Evolutionary conservation across 805 yeast genomes (phyloP).

Genomic region (Kuraishia cidri): DNA sequence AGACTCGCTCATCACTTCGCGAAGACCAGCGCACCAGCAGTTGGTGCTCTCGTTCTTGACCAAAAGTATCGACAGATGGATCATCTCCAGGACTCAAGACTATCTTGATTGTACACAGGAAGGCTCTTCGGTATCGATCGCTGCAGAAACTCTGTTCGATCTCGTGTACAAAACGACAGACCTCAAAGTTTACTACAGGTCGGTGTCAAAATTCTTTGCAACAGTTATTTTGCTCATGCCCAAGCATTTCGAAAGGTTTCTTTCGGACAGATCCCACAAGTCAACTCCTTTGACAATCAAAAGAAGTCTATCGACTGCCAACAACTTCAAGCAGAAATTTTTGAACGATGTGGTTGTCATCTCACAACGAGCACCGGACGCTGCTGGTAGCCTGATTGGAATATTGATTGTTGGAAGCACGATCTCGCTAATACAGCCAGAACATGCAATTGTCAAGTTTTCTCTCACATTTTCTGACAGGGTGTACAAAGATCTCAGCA

Average conservation of each 20-base stretch:
- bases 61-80: conserved; percentile 40
- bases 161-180: conserved; percentile 19
- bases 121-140: conserved; percentile 4
- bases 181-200: conserved; percentile 14
- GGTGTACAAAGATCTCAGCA: conserved; percentile 15
- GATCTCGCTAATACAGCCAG: conserved; percentile 12
- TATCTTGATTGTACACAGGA: conserved; percentile 18
- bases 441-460: conserved; percentile 18
- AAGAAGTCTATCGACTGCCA: conserved; percentile 7
- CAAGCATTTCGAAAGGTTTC: conserved; percentile 10
- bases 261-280: background rate
- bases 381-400: conserved; percentile 19
- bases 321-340: conserved; percentile 13
- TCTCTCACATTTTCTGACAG: conserved; percentile 12
- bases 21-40: conserved; percentile 35
- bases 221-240: conserved; percentile 23
- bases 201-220: conserved; percentile 22
- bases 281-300: background rate
- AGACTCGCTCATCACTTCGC: conserved; percentile 23
- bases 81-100: conserved; percentile 36
- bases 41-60: conserved; percentile 34
- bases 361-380: too few relatives aligned
- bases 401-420: conserved; percentile 24
- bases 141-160: conserved; percentile 27
- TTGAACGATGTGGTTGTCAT: too few relatives aligned